These are phyloP conservation scores for Microglena sp. DNA, from an alignment of 139 green algal species.

Conservation along the genomic window DNA sequence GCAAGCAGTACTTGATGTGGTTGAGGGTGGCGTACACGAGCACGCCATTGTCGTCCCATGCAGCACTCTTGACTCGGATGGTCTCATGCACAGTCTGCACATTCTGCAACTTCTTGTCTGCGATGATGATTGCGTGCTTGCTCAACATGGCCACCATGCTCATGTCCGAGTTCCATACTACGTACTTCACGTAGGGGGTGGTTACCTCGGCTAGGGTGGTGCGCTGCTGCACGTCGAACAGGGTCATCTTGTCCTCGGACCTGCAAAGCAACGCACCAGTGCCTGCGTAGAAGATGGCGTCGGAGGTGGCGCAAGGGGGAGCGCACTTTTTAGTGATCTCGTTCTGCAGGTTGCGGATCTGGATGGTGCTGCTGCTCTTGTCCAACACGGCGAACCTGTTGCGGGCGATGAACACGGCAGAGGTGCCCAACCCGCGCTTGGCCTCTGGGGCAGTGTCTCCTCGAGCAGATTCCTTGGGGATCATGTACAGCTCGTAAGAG, in stretches of 20 bases:
- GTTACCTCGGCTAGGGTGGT: constrained; percentile 72
- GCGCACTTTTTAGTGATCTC: constrained; percentile 96
- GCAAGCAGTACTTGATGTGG: constrained; percentile 99
- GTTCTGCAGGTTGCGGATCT: constrained; percentile 96
- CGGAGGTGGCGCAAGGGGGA: constrained; percentile 62
- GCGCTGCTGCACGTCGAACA: constrained; percentile 97
- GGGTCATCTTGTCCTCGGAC: constrained; percentile 87
- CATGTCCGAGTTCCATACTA: constrained; percentile 94
- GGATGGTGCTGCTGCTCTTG: constrained; percentile 63
- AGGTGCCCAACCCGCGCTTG: constrained; percentile 67
- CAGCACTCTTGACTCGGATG: constrained; percentile 81
- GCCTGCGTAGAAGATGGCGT: constrained; percentile 94
- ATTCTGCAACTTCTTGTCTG: constrained; percentile 83
- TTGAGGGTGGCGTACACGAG: constrained; percentile 99
- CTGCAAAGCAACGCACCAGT: constrained; percentile 90
- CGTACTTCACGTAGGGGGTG: constrained; percentile 94
- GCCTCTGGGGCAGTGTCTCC: constrained; percentile 53
- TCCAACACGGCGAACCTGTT: constrained; percentile 98
- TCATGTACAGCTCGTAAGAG: constrained; percentile 88
- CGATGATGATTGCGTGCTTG: constrained; percentile 96
- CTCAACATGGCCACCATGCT: constrained; percentile 77
- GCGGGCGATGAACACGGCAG: constrained; percentile 93
- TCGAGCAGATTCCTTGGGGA: constrained; percentile 75
- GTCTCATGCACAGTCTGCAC: constrained; percentile 92
- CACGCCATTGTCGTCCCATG: constrained; percentile 93